phyloP scores from a whole-genome alignment of 1,139 yeast genomes.

The Yamadazyma mexicana region DNA sequence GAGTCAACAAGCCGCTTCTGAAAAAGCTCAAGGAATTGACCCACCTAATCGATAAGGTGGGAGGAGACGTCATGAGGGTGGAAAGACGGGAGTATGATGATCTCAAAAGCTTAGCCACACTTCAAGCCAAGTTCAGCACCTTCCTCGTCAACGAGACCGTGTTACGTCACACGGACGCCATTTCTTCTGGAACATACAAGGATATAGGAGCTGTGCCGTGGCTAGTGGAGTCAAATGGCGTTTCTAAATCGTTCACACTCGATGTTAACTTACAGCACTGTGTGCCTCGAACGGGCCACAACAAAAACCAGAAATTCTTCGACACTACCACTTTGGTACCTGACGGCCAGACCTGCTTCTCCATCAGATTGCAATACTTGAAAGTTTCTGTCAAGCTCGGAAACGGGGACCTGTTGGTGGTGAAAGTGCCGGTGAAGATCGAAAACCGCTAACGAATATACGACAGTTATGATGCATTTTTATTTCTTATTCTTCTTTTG shows the following conservation, averaged over 20 bases:
- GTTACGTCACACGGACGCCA: neutral
- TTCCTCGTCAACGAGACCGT: constrained; percentile 7
- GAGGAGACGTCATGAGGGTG: constrained; percentile 35
- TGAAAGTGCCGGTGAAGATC: constrained; percentile 38
- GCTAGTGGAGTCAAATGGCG: constrained; percentile 3
- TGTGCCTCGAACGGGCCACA: constrained; percentile 24
- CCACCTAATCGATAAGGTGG: constrained; percentile 31
- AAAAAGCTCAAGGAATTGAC: constrained; percentile 29
- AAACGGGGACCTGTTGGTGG: constrained; percentile 32
- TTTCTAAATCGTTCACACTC: constrained; percentile 24
- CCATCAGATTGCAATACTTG: constrained; percentile 51
- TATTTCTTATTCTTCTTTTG: no score
- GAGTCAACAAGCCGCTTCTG: constrained; percentile 32
- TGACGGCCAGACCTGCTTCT: constrained; percentile 55
- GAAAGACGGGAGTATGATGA: constrained; percentile 40
- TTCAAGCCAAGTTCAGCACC: constrained; percentile 19
- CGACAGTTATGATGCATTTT: no score
- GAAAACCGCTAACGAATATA: neutral
- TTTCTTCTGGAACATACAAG: neutral
- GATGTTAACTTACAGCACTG: constrained; percentile 26
- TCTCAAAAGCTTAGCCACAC: constrained; percentile 35
- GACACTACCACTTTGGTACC: constrained; percentile 50
- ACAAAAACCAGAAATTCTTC: constrained; percentile 22
- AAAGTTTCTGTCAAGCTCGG: constrained; percentile 31
- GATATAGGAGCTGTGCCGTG: constrained; percentile 24